Evolutionary conservation across 805 yeast genomes (phyloP), one percentile per base, ranked within the genome.

Genomic region (Priceomyces carsonii): DNA sequence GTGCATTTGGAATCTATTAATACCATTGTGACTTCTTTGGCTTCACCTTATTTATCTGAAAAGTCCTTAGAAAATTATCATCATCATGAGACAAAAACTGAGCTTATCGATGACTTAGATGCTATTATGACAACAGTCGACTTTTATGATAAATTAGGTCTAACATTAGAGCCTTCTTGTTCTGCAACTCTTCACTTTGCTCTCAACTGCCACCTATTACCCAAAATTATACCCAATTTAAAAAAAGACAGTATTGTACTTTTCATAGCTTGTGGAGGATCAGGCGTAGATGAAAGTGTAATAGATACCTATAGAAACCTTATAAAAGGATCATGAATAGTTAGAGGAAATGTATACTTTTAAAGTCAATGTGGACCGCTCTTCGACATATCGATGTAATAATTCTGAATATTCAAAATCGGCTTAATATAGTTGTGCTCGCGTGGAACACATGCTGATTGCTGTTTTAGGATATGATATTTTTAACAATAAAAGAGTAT

Each of bases 141-240:
- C 18, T 50, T 43, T 32, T 52, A 50, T 32, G 63, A 60, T 35
- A 32, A 18, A 1, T 48, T 51, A 23, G 50, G 45, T 2, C 39
- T 31, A n/a, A 16, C 50, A 3, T 56, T 57, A 6, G 66, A 61
- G 36, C 64, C 64, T 2, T 63, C 67, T 6, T 61, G 66, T 50
- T 65, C 65, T 3, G 66, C 62, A 8, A 38, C 63, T 1, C 17
- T 52, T 1, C 39, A 48, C 2, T 35, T 45, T 8, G 50, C 52
- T 1, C 36, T 38, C 18, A 36, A 45, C 5, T 39, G 40, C 8
- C 16, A 33, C 20, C 43, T 48, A 8, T 24, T 51, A 13, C 38
- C 56, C 8, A 34, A 38, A 9, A 26, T 26, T 10, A 39, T 57
- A 40, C 44, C 47, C 16, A 20, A 26, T 8, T 39, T 49, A 29